Evolutionary conservation across 257 asterid species (phyloP).

Genomic region (Primulina tabacum): DNA sequence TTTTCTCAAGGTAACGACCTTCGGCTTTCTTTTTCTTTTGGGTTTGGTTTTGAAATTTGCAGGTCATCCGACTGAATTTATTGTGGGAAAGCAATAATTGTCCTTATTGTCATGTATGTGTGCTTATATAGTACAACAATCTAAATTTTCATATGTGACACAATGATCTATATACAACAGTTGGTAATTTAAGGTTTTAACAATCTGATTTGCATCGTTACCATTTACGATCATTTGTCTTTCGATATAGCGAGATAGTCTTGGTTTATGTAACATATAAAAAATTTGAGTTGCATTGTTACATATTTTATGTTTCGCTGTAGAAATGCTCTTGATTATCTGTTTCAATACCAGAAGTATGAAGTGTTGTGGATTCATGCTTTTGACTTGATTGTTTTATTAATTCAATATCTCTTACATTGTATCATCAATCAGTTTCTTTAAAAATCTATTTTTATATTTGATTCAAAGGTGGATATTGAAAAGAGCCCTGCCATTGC

Average conservation of each 20-base stretch:
- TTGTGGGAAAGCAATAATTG: not conserved
- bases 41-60: too few relatives aligned
- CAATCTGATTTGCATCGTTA: not conserved
- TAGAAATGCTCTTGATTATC: not conserved
- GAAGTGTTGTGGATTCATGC: not conserved
- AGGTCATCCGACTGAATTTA: not conserved
- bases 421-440: not conserved
- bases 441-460: not conserved
- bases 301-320: too few relatives aligned
- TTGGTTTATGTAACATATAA: too few relatives aligned
- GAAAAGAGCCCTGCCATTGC: constrained; percentile 59
- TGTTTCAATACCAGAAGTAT: not conserved
- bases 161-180: not conserved
- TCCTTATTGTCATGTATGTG: not conserved
- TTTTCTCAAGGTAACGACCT: constrained; percentile 66
- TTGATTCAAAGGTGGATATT: constrained; percentile 60
- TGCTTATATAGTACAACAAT: too few relatives aligned
- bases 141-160: not conserved
- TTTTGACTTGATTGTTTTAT: not conserved
- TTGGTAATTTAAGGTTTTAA: not conserved
- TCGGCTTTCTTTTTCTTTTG: not conserved
- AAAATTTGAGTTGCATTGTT: not conserved
- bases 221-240: too few relatives aligned
- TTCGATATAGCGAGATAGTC: too few relatives aligned
- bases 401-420: not conserved